Evolutionary conservation across 2,329 filamentous ascomycete genomes (phyloP), one percentile per base, ranked within the genome.

Genomic region (Epichloe brachyelytri): DNA sequence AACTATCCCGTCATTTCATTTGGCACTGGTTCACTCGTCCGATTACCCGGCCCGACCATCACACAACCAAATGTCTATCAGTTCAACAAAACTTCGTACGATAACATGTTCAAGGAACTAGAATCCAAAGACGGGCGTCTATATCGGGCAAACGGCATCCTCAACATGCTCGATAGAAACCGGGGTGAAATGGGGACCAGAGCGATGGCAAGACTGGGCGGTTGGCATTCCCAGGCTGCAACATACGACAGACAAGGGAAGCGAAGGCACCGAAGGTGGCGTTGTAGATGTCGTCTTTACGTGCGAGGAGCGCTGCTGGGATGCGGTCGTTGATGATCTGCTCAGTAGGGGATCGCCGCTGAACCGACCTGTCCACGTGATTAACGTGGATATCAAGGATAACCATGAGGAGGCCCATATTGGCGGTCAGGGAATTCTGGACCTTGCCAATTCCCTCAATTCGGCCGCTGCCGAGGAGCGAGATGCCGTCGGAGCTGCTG

Each of bases 311-410:
- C 78, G 93, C 54, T 98, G 93, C 65, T 98, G 94, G 88, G 93
- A 98, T 68, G 90, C 93, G 4, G 93, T 98, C 36, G 79, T 98
- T 11, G 93, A 98, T 61, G 91, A 98, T 65, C 74, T 98, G 49
- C 80, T 95, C 55, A 86, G 82, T 60, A 80, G 94, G 55, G 93
- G 91, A 7, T 82, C 85, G 0, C 85, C 87, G 3, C 74, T 98
- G 52, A 98, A 98, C 66, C 76, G 88, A 2, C 90, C 93, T 0
- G 93, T 98, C 0, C 93, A 98, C 64, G 88, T 98, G 51, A 95
- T 98, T 74, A 98, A 98, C 61, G 85, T 98, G 50, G 93, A 98
- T 65, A 98, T 98, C 63, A 91, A 86, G 67, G 93, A 98, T 69
- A 98, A 97, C 63, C 93, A 97, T 63, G 91, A 98, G 66, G 93